Percentiles rank a stretch among this genome's conserved stretches.
Conservation (phyloP, 495 filamentous ascomycete species). For the Penicillium simplicissimum region DNA sequence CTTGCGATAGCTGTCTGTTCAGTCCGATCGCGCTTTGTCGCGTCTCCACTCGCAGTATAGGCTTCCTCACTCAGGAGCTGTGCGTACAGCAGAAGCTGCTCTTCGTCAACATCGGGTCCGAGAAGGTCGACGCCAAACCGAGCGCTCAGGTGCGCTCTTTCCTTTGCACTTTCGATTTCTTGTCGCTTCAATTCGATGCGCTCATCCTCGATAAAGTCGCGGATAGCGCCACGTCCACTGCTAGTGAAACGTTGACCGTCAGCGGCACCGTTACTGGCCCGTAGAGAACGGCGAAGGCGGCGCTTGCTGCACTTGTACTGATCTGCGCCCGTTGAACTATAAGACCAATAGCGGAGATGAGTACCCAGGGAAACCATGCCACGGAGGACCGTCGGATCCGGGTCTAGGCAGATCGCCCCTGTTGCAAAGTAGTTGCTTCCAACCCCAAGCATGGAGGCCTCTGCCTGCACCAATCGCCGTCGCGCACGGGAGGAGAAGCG, state of each 20-base stretch:
- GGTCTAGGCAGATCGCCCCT: conserved; percentile 81
- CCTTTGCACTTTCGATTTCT: conserved; percentile 57
- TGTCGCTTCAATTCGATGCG: conserved; percentile 78
- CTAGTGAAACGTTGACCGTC: conserved; percentile 57
- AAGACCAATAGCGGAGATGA: conserved; percentile 89
- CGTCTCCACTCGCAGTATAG: conserved; percentile 53
- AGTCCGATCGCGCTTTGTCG: conserved; percentile 50
- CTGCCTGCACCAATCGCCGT: conserved; percentile 69
- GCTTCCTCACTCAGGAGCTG: conserved; percentile 83
- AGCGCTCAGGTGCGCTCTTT: conserved; percentile 65
- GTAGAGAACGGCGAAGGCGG: conserved; percentile 57
- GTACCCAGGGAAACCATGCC: conserved; percentile 87
- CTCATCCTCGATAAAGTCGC: conserved; percentile 82
- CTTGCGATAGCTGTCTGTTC: conserved; percentile 48
- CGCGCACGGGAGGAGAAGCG: conserved; percentile 81
- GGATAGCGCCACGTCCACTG: conserved; percentile 61
- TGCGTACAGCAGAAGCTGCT: conserved; percentile 87
- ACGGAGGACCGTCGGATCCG: conserved; percentile 86
- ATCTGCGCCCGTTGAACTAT: conserved; percentile 71
- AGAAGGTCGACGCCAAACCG: conserved; percentile 81
- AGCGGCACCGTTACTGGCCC: conserved; percentile 56
- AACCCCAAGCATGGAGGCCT: conserved; percentile 62
- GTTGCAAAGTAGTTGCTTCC: conserved; percentile 81
- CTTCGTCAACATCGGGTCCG: conserved; percentile 72
- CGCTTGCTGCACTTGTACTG: conserved; percentile 66